Evolutionary conservation across 2,329 filamentous ascomycete genomes (phyloP).

Genomic region (Massarina eburnea): DNA sequence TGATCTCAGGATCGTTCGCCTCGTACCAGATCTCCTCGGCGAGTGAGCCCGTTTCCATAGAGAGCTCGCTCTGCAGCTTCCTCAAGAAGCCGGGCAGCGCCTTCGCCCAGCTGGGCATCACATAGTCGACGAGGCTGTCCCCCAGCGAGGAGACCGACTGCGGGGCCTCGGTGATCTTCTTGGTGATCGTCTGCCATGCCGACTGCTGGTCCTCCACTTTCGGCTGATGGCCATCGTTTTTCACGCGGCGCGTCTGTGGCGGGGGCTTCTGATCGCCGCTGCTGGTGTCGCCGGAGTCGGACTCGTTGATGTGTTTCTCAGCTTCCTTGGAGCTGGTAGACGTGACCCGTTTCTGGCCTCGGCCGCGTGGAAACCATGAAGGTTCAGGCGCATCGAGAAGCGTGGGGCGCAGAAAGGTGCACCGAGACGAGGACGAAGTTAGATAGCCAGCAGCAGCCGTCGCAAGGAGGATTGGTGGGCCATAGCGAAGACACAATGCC

Average conservation of each 20-base stretch:
- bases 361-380: slow-evolving; percentile 15
- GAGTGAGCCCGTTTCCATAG: slow-evolving; percentile 82
- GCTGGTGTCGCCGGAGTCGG: slow-evolving; percentile 6
- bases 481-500: slow-evolving; percentile 27
- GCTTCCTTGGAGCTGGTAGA: slow-evolving; percentile 23
- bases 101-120: slow-evolving; percentile 82
- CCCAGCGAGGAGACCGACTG: slow-evolving; percentile 42
- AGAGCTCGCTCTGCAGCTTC: slow-evolving; percentile 86
- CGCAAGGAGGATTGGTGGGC: slow-evolving; percentile 29
- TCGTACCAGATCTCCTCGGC: slow-evolving; percentile 94
- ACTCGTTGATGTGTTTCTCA: slow-evolving; percentile 16
- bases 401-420: slow-evolving; percentile 22
- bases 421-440: slow-evolving; percentile 15
- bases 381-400: slow-evolving; percentile 32
- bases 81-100: slow-evolving; percentile 72
- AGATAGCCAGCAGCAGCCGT: slow-evolving; percentile 25
- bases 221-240: slow-evolving; percentile 21
- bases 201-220: slow-evolving; percentile 20
- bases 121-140: slow-evolving; percentile 64
- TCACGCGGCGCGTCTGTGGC: slow-evolving; percentile 35
- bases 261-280: slow-evolving; percentile 37
- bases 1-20: slow-evolving; percentile 77
- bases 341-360: slow-evolving; percentile 13
- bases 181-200: slow-evolving; percentile 37
- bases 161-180: slow-evolving; percentile 30